Evolutionary conservation across 257 asterid species (phyloP), one percentile per base, ranked within the genome.

Genomic region (Solanum microdontum): DNA sequence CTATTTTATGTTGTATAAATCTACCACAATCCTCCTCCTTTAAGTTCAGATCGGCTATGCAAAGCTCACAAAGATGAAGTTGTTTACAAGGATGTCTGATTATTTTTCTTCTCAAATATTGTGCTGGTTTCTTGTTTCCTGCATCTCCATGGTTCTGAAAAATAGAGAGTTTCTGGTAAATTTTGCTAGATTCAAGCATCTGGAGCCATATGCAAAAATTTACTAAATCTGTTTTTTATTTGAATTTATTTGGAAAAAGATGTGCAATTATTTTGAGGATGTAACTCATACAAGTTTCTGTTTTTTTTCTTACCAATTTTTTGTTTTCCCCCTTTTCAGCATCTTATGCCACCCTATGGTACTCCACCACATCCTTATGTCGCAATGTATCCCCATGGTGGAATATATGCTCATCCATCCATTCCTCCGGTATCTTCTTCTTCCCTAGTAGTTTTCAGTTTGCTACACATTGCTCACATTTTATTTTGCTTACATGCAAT

Each of bases 341-440:
- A 93, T 90, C 92, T 94, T 89, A 95, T 97, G 92, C 98, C 98
- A 84, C 99, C 98, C n/a, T 97, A 94, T 88, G 98, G 98, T 69
- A 93, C 98, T 88, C 97, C 98, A 82, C 98, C 98, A 21, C 98
- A 94, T 90, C 99, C 99, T 55, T 97, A 97, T 87, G 96, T 97
- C 70, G 97, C 99, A 77, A 95, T 97, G 99, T 97, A 97, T 88
- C 98, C 98, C 83, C 98, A 93, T 86, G 98, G 98, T 85, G 95
- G 98, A 70, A 90, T 96, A 68, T 95, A 97, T 87, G 96, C 98
- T 33, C 99, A 97, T 93, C 98, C 99, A 89, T 92, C 98, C 69
- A 95, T 97, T 90, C 93, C 98, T 87, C 98, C 98, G 90, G 99
- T 97, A 94, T 83, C 68, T 79, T 75, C 86, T 87, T 88, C 39